These are phyloP conservation scores for Globisporangium perplexum DNA, from an alignment of 352 stramenopile genomes.

Conservation along the genomic window DNA sequence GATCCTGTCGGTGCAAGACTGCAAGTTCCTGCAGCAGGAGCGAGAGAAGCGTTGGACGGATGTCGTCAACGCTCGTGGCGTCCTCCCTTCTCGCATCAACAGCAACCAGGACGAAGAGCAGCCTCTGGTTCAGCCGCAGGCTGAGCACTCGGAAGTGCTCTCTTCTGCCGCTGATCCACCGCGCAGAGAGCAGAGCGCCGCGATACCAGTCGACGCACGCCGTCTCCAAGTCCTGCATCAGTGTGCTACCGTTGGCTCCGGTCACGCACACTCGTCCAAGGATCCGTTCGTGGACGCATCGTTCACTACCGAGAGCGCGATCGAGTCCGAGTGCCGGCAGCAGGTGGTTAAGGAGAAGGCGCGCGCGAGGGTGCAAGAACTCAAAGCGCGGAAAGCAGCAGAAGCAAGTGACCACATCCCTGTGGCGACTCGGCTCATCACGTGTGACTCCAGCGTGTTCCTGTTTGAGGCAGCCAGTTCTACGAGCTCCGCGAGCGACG, in stretches of 20 bases:
- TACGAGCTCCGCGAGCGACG: not conserved
- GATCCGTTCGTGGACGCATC: slow-evolving; percentile 46
- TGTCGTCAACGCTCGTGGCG: slow-evolving; percentile 39
- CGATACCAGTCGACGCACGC: slow-evolving; percentile 43
- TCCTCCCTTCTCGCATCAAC: slow-evolving; percentile 9
- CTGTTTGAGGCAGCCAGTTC: not conserved
- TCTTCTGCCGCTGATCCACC: too few species aligned
- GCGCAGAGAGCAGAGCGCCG: slow-evolving; percentile 1
- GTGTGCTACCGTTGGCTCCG: slow-evolving; percentile 58
- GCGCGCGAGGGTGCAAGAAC: slow-evolving; percentile 4
- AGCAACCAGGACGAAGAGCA: slow-evolving; percentile 3
- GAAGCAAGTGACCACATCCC: not conserved
- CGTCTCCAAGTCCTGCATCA: slow-evolving; percentile 63
- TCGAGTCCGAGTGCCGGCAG: not conserved
- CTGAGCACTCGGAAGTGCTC: too few species aligned
- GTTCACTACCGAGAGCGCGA: slow-evolving; percentile 20
- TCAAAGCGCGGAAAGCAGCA: slow-evolving; percentile 6
- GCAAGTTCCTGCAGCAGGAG: slow-evolving; percentile 48
- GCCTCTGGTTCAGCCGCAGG: not conserved
- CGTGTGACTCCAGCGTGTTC: slow-evolving; percentile 3
- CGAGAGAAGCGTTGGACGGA: slow-evolving; percentile 60
- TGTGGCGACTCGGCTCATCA: slow-evolving; percentile 5
- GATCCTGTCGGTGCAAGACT: slow-evolving; percentile 59
- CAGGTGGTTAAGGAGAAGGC: slow-evolving; percentile 9
- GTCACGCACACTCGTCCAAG: slow-evolving; percentile 17